A percentile compares a stretch with the other conserved stretches of the same genome.
These are phyloP conservation scores for Huntiella decipiens DNA, from an alignment of 2,329 filamentous ascomycete species.

Conservation along the genomic window DNA sequence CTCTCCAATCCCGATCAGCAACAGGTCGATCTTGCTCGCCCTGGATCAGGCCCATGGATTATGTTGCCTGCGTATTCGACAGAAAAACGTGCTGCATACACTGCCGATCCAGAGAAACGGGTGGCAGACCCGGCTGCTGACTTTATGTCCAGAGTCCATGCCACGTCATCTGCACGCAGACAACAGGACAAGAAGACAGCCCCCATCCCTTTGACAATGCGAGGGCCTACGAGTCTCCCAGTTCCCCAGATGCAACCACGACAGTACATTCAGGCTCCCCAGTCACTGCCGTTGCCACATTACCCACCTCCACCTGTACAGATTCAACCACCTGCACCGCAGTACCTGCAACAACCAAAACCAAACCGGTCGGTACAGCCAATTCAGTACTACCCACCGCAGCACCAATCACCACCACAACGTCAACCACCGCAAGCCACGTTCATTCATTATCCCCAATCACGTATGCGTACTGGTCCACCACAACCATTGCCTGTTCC, in stretches of 20 bases:
- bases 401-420: slow-evolving; percentile 1
- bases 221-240: background rate
- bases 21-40: slow-evolving; percentile 5
- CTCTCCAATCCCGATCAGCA: slow-evolving; percentile 14
- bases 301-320: background rate
- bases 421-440: background rate
- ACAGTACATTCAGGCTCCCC: background rate
- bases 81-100: slow-evolving; percentile 80
- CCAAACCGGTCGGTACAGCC: no score
- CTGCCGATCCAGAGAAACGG: slow-evolving; percentile 46
- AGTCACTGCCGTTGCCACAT: background rate
- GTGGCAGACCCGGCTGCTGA: slow-evolving; percentile 50
- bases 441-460: no score
- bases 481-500: no score
- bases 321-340: background rate
- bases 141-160: slow-evolving; percentile 48
- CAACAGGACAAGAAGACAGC: background rate
- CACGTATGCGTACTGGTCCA: no score
- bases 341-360: background rate
- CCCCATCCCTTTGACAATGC: background rate
- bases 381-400: background rate
- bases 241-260: background rate
- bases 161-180: slow-evolving; percentile 18
- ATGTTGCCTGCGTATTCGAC: slow-evolving; percentile 77
- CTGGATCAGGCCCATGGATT: slow-evolving; percentile 53